Evolutionary conservation across 179 eudicot genomes (phyloP), one percentile per base, ranked within the genome.

Genomic region (Nepenthes alata): DNA sequence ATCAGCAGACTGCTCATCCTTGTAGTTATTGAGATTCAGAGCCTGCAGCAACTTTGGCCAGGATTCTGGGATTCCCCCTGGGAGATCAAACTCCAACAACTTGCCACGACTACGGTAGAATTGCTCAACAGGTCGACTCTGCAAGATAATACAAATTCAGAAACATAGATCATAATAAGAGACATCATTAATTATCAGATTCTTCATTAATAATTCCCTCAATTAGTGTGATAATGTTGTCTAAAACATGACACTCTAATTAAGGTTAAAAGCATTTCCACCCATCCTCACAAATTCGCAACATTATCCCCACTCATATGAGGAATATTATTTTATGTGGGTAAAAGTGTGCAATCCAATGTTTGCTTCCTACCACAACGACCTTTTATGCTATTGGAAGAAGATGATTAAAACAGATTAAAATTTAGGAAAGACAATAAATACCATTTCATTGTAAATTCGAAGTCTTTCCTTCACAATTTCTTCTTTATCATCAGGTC

Each of bases 1-100:
- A n/a, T 83, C 74, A 14, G 86, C 88, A 49, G 96, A 83, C 66
- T 68, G 76, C 82, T 85, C 83, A 61, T 87, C 90, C 56, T 87
- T 96, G 0, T 75, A 80, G 14, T 90, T 91, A 49, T 90, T 85
- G 11, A 94, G 96, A 62, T 82, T 82, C 25, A 94, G 89, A 39
- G 75, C 97, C 74, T 94, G 89, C 63, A 94, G 78, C 78, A 94
- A 72, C 72, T 84, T 94, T 4, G 99, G 97, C 99, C 91, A 94
- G 4, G 99, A 81, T 72, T 94, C 97, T 0, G 95, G 94, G 76
- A 94, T 90, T 41, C 99, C 99, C 61, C 99, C 99, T 4, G 99
- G 99, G 2, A 94, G 83, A 73, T 86, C 84, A 63, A 94, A 94
- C 75, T 90, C 96, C 61, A 94, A 58, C 64, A 94, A 56, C 54